These are phyloP conservation scores for Stentor coeruleus DNA, from an alignment of 73 alveolate species.

Conservation along the genomic window DNA sequence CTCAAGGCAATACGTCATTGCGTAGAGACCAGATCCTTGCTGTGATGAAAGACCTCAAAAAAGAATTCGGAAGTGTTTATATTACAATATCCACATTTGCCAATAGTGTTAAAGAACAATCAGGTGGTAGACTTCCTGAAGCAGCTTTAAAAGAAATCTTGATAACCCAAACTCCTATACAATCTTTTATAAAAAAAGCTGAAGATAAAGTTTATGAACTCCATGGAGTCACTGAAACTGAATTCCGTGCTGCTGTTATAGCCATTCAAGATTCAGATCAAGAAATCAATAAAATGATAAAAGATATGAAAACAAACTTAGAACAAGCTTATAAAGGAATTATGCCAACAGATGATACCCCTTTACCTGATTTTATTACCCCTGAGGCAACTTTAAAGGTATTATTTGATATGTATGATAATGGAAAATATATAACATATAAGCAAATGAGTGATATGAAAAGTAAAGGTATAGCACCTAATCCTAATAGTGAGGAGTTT, in stretches of 20 bases:
- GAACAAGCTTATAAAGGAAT: not conserved
- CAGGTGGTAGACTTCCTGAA: slow-evolving; percentile 2
- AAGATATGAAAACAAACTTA: not conserved
- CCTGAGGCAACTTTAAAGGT: not conserved
- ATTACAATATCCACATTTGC: not conserved
- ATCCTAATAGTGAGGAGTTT: not conserved
- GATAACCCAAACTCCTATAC: slow-evolving; percentile 23
- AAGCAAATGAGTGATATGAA: not conserved
- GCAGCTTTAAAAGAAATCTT: slow-evolving; percentile 9
- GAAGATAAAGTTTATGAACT: slow-evolving; percentile 15
- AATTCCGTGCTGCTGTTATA: not conserved
- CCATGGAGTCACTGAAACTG: not conserved
- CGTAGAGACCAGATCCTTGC: not conserved
- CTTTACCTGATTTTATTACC: not conserved
- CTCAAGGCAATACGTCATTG: not conserved
- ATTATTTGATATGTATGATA: not conserved
- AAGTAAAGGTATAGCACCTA: not conserved
- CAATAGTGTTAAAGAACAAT: not conserved
- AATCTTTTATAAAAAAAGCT: not conserved
- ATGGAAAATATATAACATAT: not conserved
- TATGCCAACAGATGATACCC: not conserved
- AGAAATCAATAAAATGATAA: not conserved
- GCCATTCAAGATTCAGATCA: not conserved
- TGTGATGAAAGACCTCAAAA: not conserved
- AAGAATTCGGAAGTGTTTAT: not conserved